Base-by-base conservation (phyloP, 208 protist genomes). In the Acanthamoeba rhysodes region DNA sequence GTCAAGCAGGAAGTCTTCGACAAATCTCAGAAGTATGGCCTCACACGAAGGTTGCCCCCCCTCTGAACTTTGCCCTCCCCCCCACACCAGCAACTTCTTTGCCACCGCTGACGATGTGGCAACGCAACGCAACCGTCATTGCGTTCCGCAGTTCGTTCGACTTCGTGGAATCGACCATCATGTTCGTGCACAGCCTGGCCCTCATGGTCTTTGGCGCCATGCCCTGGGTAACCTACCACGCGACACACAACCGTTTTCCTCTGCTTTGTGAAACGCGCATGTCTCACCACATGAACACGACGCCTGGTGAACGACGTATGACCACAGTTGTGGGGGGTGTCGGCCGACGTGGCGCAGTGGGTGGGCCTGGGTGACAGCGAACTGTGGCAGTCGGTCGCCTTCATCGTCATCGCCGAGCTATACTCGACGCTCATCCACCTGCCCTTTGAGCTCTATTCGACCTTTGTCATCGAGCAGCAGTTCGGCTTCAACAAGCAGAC, bases 401-500 rank as follows among this genome's bases (percentile, higher is more conserved):
- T 91, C 84, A 29, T 91, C 5, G n/a, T 48, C 22, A 27, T 91
- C 18, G 57, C 59, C 57, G 57, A 91, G 57, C 9, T 91, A 8
- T 91, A 91, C 57, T 74, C 57, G 24, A 91, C 57, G 29, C 48
- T 91, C 32, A 50, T 91, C 84, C 84, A 91, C 37, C 59, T 91
- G 48, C 84, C 84, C 84, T 91, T 91, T 27, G 59, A 91, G 34
- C 84, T 91, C 84, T 91, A 91, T 18, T 64, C 57, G 1, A 91
- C 84, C 18, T 91, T 91, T 48, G 84, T 91, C 57, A 74, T 91
- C 57, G 84, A 91, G 59, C 34, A 91, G 84, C 48, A 70, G n/a
- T 91, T 91, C 59, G 84, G 84, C 32, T 91, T 91, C 55, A 91
- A 91, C 84, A 91, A 91, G 57, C 53, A 74, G 84, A 72, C 84